phyloP scores from a whole-genome alignment of 768 basidiomycete species.

The Pholiota molesta region DNA sequence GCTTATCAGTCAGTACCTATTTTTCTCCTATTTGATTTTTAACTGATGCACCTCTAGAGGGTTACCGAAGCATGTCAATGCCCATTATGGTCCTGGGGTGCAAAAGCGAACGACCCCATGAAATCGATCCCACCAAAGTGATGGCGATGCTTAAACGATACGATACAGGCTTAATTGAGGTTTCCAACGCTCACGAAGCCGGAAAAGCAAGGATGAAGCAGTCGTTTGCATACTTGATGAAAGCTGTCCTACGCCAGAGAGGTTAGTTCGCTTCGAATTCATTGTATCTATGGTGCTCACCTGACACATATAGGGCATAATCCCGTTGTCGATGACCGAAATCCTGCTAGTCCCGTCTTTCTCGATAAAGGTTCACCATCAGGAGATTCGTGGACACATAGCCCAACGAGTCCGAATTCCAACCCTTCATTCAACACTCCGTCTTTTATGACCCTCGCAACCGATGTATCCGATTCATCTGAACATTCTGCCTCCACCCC shows the following conservation, averaged over 20 bases:
- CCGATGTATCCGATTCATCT: slow-evolving; percentile 9
- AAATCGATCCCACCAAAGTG: slow-evolving; percentile 60
- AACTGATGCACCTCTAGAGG: slow-evolving; percentile 41
- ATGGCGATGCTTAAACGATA: slow-evolving; percentile 54
- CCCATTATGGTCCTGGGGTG: slow-evolving; percentile 82
- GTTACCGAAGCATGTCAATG: slow-evolving; percentile 57
- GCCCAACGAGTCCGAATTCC: slow-evolving; percentile 53
- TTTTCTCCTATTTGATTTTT: slow-evolving; percentile 1
- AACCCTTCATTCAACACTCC: slow-evolving; percentile 7
- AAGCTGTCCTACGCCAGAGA: slow-evolving; percentile 58
- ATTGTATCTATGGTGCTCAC: background rate
- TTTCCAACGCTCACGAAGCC: slow-evolving; percentile 54
- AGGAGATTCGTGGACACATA: slow-evolving; percentile 56
- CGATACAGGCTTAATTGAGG: slow-evolving; percentile 81
- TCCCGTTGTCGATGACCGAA: slow-evolving; percentile 49
- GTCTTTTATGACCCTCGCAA: slow-evolving; percentile 1
- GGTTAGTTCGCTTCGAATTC: slow-evolving; percentile 32
- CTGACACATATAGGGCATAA: slow-evolving; percentile 28
- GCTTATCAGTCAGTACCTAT: slow-evolving; percentile 64
- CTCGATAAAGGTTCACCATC: slow-evolving; percentile 45
- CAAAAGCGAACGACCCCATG: slow-evolving; percentile 73
- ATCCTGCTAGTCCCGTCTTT: slow-evolving; percentile 73
- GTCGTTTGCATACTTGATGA: slow-evolving; percentile 75
- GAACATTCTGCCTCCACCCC: slow-evolving; percentile 31
- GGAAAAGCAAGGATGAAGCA: slow-evolving; percentile 76